Conservation (phyloP, 345 rosid genomes). For the Populus tremula region DNA sequence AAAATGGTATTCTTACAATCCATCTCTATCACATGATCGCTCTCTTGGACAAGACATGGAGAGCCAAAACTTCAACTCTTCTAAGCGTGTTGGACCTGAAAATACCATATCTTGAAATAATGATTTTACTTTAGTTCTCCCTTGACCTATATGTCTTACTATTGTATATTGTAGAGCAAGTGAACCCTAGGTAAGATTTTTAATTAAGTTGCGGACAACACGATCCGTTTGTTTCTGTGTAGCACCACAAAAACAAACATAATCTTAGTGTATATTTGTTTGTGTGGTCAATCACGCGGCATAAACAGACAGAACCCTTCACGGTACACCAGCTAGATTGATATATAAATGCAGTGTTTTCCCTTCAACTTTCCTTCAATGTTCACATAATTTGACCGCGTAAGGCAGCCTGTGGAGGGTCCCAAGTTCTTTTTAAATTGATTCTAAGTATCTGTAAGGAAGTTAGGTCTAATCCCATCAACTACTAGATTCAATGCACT, state of each 20-base stretch:
- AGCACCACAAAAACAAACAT: no score
- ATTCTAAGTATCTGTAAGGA: background rate
- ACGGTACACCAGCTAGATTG: background rate
- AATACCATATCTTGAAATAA: constrained; percentile 2
- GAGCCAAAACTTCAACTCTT: constrained; percentile 24
- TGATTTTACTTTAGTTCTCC: background rate
- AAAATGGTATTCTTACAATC: constrained; percentile 51
- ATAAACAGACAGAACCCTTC: no score
- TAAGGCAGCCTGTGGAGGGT: constrained; percentile 8
- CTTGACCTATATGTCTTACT: background rate
- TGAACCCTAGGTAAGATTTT: background rate
- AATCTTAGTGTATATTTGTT: no score
- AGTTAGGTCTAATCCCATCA: constrained; percentile 11
- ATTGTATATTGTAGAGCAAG: background rate
- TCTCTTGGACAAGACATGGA: constrained; percentile 34
- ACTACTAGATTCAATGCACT: constrained; percentile 13
- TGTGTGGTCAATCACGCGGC: no score
- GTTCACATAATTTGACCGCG: background rate
- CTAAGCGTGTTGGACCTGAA: constrained; percentile 4
- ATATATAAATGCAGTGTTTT: background rate
- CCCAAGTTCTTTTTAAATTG: background rate
- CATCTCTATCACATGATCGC: constrained; percentile 30
- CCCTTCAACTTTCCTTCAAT: background rate
- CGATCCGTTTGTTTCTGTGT: no score
- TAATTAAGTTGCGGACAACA: background rate